Conservation (phyloP, 2,329 filamentous ascomycete species). For the Podosphaera leucotricha region DNA sequence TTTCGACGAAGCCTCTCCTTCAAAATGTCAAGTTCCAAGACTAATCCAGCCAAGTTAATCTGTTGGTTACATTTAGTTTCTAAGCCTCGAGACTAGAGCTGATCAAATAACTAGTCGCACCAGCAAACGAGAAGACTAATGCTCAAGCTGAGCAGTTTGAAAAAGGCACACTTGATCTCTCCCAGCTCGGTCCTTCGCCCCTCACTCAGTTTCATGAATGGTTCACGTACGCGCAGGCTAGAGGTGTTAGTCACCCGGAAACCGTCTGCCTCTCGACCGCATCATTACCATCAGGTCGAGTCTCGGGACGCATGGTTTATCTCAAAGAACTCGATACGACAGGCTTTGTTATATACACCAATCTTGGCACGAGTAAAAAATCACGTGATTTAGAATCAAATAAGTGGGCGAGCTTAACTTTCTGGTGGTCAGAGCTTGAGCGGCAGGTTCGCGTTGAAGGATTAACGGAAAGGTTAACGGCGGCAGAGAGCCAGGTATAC, state of each 20-base stretch:
- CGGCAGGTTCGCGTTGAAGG: conserved; percentile 85
- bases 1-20: not conserved
- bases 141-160: conserved; percentile 58
- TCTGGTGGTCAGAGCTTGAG: conserved; percentile 74
- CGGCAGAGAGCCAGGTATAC: conserved; percentile 49
- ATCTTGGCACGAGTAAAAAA: conserved; percentile 59
- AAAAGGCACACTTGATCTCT: conserved; percentile 33
- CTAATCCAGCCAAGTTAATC: conserved; percentile 13
- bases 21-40: not conserved
- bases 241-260: conserved; percentile 51
- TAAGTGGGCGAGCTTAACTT: conserved; percentile 58
- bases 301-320: conserved; percentile 73
- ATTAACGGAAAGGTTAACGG: conserved; percentile 35
- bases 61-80: conserved; percentile 7
- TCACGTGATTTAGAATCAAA: conserved; percentile 48
- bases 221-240: conserved; percentile 49
- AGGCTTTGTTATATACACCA: conserved; percentile 84
- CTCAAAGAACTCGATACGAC: conserved; percentile 70
- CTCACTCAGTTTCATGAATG: conserved; percentile 71
- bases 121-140: conserved; percentile 31
- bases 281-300: conserved; percentile 55
- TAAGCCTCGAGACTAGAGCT: not conserved
- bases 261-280: conserved; percentile 76
- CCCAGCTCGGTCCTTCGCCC: conserved; percentile 38
- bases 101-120: conserved; percentile 26